Percentiles rank a stretch among this genome's conserved stretches.
Evolutionary conservation across 768 basidiomycete species (phyloP).

Genomic region (Rossbeevera mucosa): DNA sequence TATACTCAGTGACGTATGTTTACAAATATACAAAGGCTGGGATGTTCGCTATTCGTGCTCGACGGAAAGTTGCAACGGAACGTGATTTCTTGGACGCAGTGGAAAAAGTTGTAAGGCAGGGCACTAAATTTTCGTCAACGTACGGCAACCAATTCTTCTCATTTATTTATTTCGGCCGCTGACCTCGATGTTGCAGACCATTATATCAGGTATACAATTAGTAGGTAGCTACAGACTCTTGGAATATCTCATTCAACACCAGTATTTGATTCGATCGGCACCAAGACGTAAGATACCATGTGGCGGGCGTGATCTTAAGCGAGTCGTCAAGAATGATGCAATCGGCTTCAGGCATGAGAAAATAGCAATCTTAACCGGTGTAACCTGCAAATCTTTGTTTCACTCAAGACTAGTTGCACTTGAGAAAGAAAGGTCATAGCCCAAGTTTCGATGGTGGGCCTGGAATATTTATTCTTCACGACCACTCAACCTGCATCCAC

Average conservation of each 20-base stretch:
- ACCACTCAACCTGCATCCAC: too few relatives aligned
- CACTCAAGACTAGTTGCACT: too few relatives aligned
- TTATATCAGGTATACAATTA: slow-evolving; percentile 94
- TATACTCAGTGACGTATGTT: slow-evolving; percentile 77
- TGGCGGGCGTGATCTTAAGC: too few relatives aligned
- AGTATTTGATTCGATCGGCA: too few relatives aligned
- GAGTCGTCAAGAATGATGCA: too few relatives aligned
- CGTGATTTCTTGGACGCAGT: slow-evolving; percentile 97
- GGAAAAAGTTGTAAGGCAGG: slow-evolving; percentile 97
- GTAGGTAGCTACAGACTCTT: slow-evolving; percentile 22
- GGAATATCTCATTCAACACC: slow-evolving; percentile 3
- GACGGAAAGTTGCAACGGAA: slow-evolving; percentile 95
- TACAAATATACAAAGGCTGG: slow-evolving; percentile 84
- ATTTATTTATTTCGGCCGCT: not conserved
- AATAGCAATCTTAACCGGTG: too few relatives aligned
- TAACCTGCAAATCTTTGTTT: too few relatives aligned
- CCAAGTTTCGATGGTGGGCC: too few relatives aligned
- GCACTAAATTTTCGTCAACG: slow-evolving; percentile 97
- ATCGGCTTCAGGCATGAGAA: too few relatives aligned
- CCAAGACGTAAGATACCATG: too few relatives aligned
- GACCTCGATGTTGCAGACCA: slow-evolving; percentile 45
- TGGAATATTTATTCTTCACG: too few relatives aligned
- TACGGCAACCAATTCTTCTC: slow-evolving; percentile 37
- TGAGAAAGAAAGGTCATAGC: too few relatives aligned
- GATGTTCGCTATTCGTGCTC: slow-evolving; percentile 98